Base-by-base conservation (phyloP, 2,329 filamentous ascomycete genomes). In the Aureobasidium sp. region DNA sequence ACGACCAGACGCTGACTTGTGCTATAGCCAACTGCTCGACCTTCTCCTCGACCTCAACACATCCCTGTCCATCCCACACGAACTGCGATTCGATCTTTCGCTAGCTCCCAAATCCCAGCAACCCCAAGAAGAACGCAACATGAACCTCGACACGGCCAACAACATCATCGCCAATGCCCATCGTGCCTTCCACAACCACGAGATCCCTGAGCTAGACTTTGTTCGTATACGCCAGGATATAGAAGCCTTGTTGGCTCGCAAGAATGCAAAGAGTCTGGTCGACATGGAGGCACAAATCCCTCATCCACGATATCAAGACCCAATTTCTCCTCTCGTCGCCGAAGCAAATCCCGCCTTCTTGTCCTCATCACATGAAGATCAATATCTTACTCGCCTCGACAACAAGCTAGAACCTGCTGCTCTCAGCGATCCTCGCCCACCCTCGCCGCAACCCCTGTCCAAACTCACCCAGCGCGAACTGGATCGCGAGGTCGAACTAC, bases 41-140 rank as follows among this genome's bases (percentile, higher is more conserved):
- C 78, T 97, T 11, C 84, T 97, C 37, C 81, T 96, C 64, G 92
- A 97, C 70, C 83, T 97, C 76, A 99, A 99, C 76, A 86, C 89
- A 57, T 89, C 86, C 47, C 80, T 87, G 25, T 89, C 94, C 72
- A 86, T 97, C 48, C 86, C 90, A 11, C 78, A 85, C 32, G 82
- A 87, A 62, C 85, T 88, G 69, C 88, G 89, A 68, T 87, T 91
- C 76, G 87, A 93, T 69, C 77, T 97, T 62, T 73, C 10, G 71
- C 72, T 78, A 71, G 68, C 49, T 70, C 76, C 54, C 73, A 82
- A 8, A 74, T 78, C 74, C 78, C 3, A 73, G 11, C 73, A 78
- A 54, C 39, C 53, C 7, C 47, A 50, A 37, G 62, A 57, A 37
- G 54, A 30, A 58, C 74, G 30, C 73, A 65, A 68, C 64, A 59